Base-by-base conservation (phyloP, 768 basidiomycete species). In the Mycena alexandri region DNA sequence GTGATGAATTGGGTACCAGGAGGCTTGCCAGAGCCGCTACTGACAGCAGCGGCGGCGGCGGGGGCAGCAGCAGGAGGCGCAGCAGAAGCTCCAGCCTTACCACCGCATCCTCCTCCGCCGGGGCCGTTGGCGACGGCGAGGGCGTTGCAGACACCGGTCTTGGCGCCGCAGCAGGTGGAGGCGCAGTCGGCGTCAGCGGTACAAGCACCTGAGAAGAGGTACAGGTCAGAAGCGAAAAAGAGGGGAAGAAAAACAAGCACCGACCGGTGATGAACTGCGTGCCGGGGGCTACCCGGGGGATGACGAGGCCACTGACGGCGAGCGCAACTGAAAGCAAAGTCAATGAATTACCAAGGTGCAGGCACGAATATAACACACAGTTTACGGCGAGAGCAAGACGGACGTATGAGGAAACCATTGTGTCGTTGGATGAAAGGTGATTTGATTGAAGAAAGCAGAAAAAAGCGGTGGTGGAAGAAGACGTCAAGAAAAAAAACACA, bases 1-100 rank as follows among this genome's bases (percentile, higher is more conserved):
- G 65, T 66, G 50, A 65, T 57, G 54, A 64, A 64, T 24, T 64
- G 63, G 38, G 55, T 65, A 8, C 63, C 63, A 17, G 63, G n/a
- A 5, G 52, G n/a, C 1, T 25, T 33, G 29, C 21, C 52, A 10
- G 53, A 42, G 7, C 29, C 53, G 43, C 19, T 34, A 33, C 42
- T 17, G 43, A 52, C 14, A 2, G 64, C 16, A 6, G 50, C 48
- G 5, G 24, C 50, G 13, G 41, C 22, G 33, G 43, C 43, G 1
- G 57, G 25, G 33, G 38, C 41, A 22, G 9, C 34, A 14, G 42
- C 56, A 29, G 46, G 47, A 0, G 48, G 21, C 10, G 36, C 25
- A 1, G 54, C 51, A 33, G 43, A 29, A 3, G 41, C 59, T 9
- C 34, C 33, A 22, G 38, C 38, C 7, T 10, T 0, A 3, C 42